phyloP scores from a whole-genome alignment of 148 eudicot genomes.

The Hydrangea macrophylla region DNA sequence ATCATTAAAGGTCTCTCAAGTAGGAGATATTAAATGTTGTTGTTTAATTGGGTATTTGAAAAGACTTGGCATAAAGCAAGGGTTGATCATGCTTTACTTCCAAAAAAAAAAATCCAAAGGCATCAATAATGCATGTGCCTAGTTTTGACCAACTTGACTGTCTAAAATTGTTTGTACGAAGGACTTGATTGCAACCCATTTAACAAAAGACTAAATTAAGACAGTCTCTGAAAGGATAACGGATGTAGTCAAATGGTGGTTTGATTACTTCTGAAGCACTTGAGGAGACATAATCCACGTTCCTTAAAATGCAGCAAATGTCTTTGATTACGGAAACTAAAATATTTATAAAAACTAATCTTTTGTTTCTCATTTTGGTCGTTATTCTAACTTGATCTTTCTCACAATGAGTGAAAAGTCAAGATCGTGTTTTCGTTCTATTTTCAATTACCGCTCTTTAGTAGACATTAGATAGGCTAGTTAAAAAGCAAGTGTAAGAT shows the following conservation, averaged over 20 bases:
- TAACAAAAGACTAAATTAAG: background rate
- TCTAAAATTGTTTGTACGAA: background rate
- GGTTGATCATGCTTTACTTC: background rate
- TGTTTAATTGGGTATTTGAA: background rate
- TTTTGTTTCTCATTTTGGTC: slow-evolving; percentile 4
- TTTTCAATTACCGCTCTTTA: too few relatives aligned
- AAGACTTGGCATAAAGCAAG: background rate
- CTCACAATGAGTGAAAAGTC: too few relatives aligned
- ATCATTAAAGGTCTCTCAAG: slow-evolving; percentile 1
- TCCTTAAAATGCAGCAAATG: background rate
- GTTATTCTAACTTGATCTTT: too few relatives aligned
- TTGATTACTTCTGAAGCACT: background rate
- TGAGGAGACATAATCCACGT: background rate
- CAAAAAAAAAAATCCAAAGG: background rate
- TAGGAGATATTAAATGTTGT: background rate
- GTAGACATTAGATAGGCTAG: too few relatives aligned
- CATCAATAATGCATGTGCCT: background rate
- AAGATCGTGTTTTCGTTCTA: too few relatives aligned
- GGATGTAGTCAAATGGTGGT: background rate
- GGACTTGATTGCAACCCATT: background rate
- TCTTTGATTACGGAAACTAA: background rate
- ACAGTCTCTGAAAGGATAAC: background rate
- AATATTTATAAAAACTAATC: background rate
- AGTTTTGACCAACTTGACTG: background rate
- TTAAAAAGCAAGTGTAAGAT: too few relatives aligned